Percentiles rank a stretch among this genome's conserved stretches.
These are phyloP conservation scores for Plasmodium malariae DNA, from an alignment of 169 alveolate species.

Conservation along the genomic window DNA sequence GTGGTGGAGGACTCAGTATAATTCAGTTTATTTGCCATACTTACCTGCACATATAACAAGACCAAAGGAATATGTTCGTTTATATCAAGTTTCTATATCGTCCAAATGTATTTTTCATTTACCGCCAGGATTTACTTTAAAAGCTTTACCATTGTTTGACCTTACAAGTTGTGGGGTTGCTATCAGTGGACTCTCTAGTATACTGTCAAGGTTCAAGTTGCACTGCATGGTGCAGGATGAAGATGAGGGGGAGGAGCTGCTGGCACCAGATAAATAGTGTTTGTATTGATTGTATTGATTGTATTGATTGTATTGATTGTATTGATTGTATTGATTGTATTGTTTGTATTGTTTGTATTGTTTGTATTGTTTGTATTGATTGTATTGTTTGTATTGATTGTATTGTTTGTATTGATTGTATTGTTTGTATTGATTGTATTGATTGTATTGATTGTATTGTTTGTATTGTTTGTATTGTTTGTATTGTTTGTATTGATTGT, in stretches of 20 bases:
- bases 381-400: no score
- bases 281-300: no score
- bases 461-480: no score
- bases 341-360: no score
- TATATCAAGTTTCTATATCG: constrained; percentile 52
- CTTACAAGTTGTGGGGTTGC: constrained; percentile 43
- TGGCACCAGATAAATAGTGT: no score
- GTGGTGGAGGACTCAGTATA: constrained; percentile 83
- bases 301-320: no score
- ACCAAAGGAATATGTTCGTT: constrained; percentile 77
- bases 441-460: no score
- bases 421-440: no score
- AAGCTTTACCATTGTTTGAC: constrained; percentile 70
- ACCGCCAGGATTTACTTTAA: constrained; percentile 69
- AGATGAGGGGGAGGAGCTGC: neutral
- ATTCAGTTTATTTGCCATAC: constrained; percentile 81
- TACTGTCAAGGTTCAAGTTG: constrained; percentile 50
- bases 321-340: no score
- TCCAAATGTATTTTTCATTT: constrained; percentile 68
- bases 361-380: no score
- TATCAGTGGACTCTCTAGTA: constrained; percentile 38
- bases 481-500: no score
- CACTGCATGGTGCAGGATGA: constrained; percentile 60
- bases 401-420: no score
- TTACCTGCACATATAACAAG: constrained; percentile 83